Evolutionary conservation across 225 moss, liverwort and hornwort species (phyloP).

Genomic region (Climacium dendroides): DNA sequence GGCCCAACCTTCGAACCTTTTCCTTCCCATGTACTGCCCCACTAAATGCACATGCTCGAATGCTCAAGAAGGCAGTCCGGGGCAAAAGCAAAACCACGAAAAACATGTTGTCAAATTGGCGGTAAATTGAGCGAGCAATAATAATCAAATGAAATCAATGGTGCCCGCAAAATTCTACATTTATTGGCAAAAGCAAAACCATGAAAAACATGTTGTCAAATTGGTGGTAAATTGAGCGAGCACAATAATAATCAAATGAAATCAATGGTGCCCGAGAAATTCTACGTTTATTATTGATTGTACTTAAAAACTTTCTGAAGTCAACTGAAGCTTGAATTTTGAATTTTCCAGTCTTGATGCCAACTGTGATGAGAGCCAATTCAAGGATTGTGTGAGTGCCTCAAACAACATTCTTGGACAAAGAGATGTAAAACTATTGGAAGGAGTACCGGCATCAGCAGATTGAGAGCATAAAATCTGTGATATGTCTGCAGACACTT

Average conservation of each 20-base stretch:
- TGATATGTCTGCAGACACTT: background rate
- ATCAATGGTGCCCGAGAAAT: background rate
- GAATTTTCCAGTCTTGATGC: background rate
- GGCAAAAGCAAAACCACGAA: too few species aligned
- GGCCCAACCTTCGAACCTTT: background rate
- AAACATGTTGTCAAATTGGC: too few species aligned
- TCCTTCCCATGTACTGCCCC: background rate
- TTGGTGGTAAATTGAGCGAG: too few species aligned
- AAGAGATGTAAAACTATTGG: background rate
- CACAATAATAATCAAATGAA: background rate
- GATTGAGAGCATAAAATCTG: constrained; percentile 6
- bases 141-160: background rate
- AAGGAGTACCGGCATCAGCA: background rate
- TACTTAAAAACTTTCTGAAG: too few species aligned
- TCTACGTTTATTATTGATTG: background rate
- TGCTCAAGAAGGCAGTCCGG: too few species aligned
- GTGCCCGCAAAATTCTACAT: too few species aligned
- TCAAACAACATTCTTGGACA: background rate
- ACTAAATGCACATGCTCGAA: background rate
- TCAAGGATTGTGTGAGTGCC: background rate
- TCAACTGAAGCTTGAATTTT: too few species aligned
- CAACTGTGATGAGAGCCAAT: background rate
- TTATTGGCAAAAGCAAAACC: too few species aligned
- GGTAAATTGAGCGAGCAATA: too few species aligned
- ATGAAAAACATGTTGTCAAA: too few species aligned